phyloP scores from a whole-genome alignment of 2,329 filamentous ascomycete genomes.

The Aspergillus jensenii region DNA sequence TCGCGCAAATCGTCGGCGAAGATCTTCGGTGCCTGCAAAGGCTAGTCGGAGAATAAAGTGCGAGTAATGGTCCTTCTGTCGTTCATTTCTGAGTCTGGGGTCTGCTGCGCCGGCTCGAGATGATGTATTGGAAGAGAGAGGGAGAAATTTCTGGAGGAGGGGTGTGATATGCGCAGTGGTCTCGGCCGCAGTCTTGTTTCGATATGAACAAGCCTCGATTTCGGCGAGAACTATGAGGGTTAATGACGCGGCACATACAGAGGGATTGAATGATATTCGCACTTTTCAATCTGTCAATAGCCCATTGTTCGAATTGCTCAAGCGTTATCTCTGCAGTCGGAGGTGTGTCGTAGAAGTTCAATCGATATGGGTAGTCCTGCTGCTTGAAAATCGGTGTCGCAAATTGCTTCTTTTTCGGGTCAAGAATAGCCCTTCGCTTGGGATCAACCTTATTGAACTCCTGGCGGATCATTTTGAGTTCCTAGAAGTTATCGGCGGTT shows the following conservation, averaged over 20 bases:
- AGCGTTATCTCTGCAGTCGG: constrained; percentile 93
- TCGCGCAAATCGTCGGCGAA: constrained; percentile 79
- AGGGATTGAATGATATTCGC: constrained; percentile 21
- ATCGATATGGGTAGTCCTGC: constrained; percentile 75
- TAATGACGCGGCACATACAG: background rate
- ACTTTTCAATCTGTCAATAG: constrained; percentile 86
- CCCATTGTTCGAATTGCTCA: constrained; percentile 98
- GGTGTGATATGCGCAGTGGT: constrained; percentile 81
- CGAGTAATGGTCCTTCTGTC: constrained; percentile 94
- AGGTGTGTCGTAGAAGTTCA: constrained; percentile 88
- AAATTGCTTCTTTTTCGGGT: constrained; percentile 85
- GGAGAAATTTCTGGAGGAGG: constrained; percentile 82
- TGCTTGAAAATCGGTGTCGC: constrained; percentile 73
- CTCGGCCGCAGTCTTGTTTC: constrained; percentile 82
- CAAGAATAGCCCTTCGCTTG: constrained; percentile 74
- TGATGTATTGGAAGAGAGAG: constrained; percentile 74
- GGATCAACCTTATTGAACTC: constrained; percentile 49
- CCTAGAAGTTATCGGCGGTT: background rate
- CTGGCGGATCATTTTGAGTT: constrained; percentile 44
- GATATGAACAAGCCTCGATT: constrained; percentile 90
- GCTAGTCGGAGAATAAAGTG: constrained; percentile 95
- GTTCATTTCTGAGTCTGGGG: constrained; percentile 63
- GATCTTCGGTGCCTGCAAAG: constrained; percentile 86
- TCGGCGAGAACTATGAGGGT: constrained; percentile 38
- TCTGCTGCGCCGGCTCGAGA: constrained; percentile 50